A percentile compares a stretch with the other conserved stretches of the same genome.
Conservation (phyloP, 176 grass and related monocot species). For the Musa troglodytarum region DNA sequence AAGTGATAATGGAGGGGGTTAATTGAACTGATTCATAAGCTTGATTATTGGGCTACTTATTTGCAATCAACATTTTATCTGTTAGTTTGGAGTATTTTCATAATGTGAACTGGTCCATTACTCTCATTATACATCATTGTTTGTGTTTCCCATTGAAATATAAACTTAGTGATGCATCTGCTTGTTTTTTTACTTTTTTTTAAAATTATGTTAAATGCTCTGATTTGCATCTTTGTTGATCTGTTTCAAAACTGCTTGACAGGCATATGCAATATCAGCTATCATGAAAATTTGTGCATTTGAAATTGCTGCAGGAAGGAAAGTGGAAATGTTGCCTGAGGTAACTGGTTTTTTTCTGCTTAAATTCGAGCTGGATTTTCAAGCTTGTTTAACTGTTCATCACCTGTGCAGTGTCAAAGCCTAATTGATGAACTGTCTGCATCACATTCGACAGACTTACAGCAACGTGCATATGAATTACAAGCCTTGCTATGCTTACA, state of each 20-base stretch:
- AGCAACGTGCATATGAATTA: constrained; percentile 88
- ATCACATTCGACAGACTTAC: constrained; percentile 96
- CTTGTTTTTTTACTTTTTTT: no score
- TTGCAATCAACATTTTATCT: no score
- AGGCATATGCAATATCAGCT: constrained; percentile 90
- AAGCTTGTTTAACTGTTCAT: constrained; percentile 5
- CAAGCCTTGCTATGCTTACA: constrained; percentile 82
- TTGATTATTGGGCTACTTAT: no score
- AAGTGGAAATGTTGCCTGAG: constrained; percentile 85
- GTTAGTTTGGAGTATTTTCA: no score
- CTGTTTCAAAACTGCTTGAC: constrained; percentile 22
- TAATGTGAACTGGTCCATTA: no score
- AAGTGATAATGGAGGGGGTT: no score
- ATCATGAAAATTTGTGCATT: constrained; percentile 95
- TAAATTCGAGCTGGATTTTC: not conserved
- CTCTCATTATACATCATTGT: not conserved
- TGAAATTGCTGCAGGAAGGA: constrained; percentile 78
- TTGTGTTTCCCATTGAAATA: no score
- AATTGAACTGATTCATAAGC: no score
- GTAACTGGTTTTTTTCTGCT: constrained; percentile 28
- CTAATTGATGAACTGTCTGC: constrained; percentile 87
- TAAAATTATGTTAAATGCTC: not conserved
- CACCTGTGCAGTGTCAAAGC: constrained; percentile 61
- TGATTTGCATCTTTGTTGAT: constrained; percentile 7
- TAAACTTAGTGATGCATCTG: no score